Percentiles rank a stretch among this genome's conserved stretches.
Conservation (phyloP, 352 stramenopile genomes). For the Peronospora farinosa region DNA sequence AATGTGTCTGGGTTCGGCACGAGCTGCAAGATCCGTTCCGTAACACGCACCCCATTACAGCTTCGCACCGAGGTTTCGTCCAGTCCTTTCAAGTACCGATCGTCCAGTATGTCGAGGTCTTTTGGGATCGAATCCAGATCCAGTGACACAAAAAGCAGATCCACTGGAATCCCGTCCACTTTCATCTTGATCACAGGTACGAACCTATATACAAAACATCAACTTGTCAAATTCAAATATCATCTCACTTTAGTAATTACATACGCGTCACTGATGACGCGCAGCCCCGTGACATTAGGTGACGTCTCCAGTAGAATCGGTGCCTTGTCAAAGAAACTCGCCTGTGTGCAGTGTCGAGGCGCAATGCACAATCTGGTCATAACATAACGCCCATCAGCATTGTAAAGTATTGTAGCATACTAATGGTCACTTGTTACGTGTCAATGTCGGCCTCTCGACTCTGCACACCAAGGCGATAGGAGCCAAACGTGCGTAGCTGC, state of each 20-base stretch:
- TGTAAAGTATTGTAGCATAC: neutral
- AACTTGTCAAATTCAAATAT: neutral
- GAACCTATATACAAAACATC: constrained; percentile 33
- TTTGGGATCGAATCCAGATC: constrained; percentile 49
- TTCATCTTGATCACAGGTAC: constrained; percentile 93
- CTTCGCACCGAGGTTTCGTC: constrained; percentile 90
- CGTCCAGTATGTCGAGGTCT: constrained; percentile 76
- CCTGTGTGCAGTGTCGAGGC: constrained; percentile 67
- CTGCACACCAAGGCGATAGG: constrained; percentile 82
- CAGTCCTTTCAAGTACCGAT: constrained; percentile 74
- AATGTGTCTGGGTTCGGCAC: constrained; percentile 85
- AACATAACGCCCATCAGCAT: constrained; percentile 1
- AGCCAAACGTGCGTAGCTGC: constrained; percentile 89
- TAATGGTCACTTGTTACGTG: constrained; percentile 31
- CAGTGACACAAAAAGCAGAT: constrained; percentile 91
- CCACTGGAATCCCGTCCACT: constrained; percentile 85
- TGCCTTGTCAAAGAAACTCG: constrained; percentile 86
- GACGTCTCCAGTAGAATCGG: constrained; percentile 70
- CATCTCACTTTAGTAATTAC: constrained; percentile 13
- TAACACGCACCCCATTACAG: constrained; percentile 94
- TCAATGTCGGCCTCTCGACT: constrained; percentile 83
- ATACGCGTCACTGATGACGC: constrained; percentile 87
- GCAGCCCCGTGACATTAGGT: constrained; percentile 59
- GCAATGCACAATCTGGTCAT: constrained; percentile 68
- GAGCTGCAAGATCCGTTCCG: constrained; percentile 90